Base-by-base conservation (phyloP, 2,329 filamentous ascomycete genomes). In the Talaromyces sp. region DNA sequence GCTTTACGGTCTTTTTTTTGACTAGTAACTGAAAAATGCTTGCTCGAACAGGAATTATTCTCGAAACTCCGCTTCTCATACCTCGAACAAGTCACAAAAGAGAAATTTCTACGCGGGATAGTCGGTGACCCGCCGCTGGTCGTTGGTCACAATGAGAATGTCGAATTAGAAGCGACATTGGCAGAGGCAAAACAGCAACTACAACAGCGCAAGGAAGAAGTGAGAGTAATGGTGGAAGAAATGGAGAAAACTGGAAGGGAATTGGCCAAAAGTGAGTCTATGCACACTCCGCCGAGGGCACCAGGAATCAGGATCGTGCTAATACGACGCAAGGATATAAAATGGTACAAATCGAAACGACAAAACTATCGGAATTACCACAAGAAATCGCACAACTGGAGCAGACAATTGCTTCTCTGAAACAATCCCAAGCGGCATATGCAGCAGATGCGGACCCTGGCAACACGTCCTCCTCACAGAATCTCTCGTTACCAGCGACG, bases 31-130 rank as follows among this genome's bases (percentile, higher is more conserved):
- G 14, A 41, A 14, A 41, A 41, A 13, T 47, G 8, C 1, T 22
- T 22, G 22, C 11, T 48, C 31, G 10, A 10, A 33, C 69, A 88
- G 80, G 93, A 97, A 78, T 86, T 98, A 22, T 99, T 98, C 78
- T 90, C 92, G 48, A 98, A 99, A 80, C 85, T 98, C 45, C 92
- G 94, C 71, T 98, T 98, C 82, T 96, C 91, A 69, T 98, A 98
- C 79, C 90, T 97, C 71, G 95, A 99, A 79, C 95, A 98, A 82
- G 93, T 98, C 68, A 98, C 94, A 52, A 99, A 98, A 79, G 95
- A 99, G 77, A 96, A 97, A 74, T 98, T 97, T 77, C 89, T 99
- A 63, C 91, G 93, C 70, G 89, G 91, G 68, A 96, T 98, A 71
- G 92, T 96, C 16, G 92, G 92, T 68, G 91, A 97, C 68, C 92